These are phyloP conservation scores for carrot (Daucus carota) DNA, from an alignment of 129 eudicot species.

Conservation along the genomic window DH1_v3.0 NC_030386.2:36738001-36738500, in stretches of 20 bases:
- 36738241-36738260: conserved; percentile 63
- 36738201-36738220: conserved; percentile 72
- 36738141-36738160: conserved; percentile 68
- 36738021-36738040: too few species aligned
- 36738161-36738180: conserved; percentile 69
- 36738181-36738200: conserved; percentile 59
- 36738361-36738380: not conserved
- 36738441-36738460: not conserved
- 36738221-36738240: conserved; percentile 80
- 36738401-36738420: not conserved
- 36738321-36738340: not conserved
- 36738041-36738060: conserved; percentile 30
- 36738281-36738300: conserved; percentile 40
- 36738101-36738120: conserved; percentile 50
- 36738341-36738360: not conserved
- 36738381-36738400: not conserved
- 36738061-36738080: conserved; percentile 49
- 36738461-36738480: not conserved
- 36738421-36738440: not conserved
- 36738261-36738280: conserved; percentile 46
- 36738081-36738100: conserved; percentile 30
- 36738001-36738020: not conserved
- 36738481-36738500: too few species aligned
- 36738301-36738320: conserved; percentile 41
- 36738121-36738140: conserved; percentile 59